A percentile compares a stretch with the other conserved stretches of the same genome.
These are phyloP conservation scores for Lactarius indigo DNA, from an alignment of 768 basidiomycete genomes.

Conservation along the genomic window DNA sequence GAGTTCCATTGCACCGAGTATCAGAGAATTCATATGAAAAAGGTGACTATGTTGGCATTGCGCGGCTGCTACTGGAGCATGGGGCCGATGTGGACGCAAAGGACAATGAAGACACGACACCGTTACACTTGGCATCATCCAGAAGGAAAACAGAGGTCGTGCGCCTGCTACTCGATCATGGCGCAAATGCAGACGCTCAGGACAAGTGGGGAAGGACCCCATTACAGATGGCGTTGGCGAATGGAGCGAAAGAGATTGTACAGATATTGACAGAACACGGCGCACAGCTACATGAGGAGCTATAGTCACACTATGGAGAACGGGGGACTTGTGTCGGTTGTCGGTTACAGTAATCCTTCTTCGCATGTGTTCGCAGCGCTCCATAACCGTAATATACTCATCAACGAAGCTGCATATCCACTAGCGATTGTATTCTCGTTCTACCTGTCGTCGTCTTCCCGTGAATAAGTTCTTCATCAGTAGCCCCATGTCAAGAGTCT, in stretches of 20 bases:
- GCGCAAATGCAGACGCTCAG: not conserved
- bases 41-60: not conserved
- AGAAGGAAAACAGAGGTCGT: too few relatives aligned
- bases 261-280: not conserved
- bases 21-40: accelerated
- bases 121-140: not conserved
- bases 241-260: not conserved
- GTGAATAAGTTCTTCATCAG: not conserved
- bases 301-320: not conserved
- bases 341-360: too few relatives aligned
- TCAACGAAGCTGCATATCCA: not conserved
- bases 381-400: too few relatives aligned
- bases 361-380: too few relatives aligned
- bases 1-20: not conserved
- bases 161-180: too few relatives aligned
- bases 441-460: not conserved
- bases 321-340: too few relatives aligned
- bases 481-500: not conserved
- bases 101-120: not conserved
- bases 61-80: not conserved
- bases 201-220: not conserved
- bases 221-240: not conserved
- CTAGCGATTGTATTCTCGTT: too few relatives aligned
- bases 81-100: not conserved
- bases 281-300: not conserved